Conservation (phyloP, 2,329 filamentous ascomycete species). For the Pseudocercospora fijiensis region DNA sequence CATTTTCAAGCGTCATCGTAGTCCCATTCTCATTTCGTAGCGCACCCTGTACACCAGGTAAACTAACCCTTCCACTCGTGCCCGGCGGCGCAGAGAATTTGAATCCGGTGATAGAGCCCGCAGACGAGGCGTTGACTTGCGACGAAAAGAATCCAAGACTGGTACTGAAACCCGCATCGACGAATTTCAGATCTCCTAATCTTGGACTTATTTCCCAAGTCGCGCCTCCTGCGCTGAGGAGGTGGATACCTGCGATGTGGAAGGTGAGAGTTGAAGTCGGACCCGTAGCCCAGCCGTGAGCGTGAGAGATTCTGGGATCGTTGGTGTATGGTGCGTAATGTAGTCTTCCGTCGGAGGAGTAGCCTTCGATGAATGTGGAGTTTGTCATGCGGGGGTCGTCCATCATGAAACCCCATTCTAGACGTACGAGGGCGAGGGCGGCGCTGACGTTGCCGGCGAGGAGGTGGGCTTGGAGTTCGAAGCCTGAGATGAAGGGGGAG, state of each 20-base stretch:
- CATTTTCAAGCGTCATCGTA: conserved; percentile 27
- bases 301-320: conserved; percentile 50
- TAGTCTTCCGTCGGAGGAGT: conserved; percentile 47
- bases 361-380: conserved; percentile 54
- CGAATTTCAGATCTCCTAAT: conserved; percentile 46
- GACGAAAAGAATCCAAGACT: conserved; percentile 45
- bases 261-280: conserved; percentile 49
- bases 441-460: conserved; percentile 42
- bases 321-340: conserved; percentile 53
- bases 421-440: conserved; percentile 47
- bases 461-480: conserved; percentile 50
- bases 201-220: conserved; percentile 49
- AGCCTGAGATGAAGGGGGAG: conserved; percentile 50
- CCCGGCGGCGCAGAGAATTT: conserved; percentile 35
- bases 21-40: conserved; percentile 41
- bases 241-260: conserved; percentile 47
- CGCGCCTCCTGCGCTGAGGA: conserved; percentile 43
- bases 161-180: conserved; percentile 50
- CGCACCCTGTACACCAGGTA: conserved; percentile 43
- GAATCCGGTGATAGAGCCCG: conserved; percentile 22
- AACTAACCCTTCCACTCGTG: conserved; percentile 35
- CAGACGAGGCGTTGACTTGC: conserved; percentile 33
- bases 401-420: conserved; percentile 57
- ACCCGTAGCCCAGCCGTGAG: conserved; percentile 54
- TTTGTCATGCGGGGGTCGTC: conserved; percentile 56